These are phyloP conservation scores for Podospora anserina DNA, from an alignment of 495 filamentous ascomycete species.

Conservation along the genomic window DNA sequence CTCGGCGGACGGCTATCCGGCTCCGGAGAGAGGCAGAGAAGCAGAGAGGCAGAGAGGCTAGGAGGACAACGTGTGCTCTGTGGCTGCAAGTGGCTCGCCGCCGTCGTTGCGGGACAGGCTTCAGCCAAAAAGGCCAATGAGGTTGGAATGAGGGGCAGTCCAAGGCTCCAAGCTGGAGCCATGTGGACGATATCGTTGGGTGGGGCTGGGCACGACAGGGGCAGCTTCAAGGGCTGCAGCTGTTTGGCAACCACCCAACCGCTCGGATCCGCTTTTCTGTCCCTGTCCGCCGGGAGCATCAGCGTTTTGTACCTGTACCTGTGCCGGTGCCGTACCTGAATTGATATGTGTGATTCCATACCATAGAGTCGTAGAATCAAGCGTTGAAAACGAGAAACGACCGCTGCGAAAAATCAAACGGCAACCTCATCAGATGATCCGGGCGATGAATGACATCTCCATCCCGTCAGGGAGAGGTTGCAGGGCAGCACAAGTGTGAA, in stretches of 20 bases:
- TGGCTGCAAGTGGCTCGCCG: slow-evolving; percentile 7
- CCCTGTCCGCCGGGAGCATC: slow-evolving; percentile 9
- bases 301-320: slow-evolving; percentile 19
- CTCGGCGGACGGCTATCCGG: slow-evolving; percentile 5
- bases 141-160: not conserved
- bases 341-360: not conserved
- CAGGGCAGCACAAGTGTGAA: too few relatives aligned
- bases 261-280: slow-evolving; percentile 20
- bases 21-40: slow-evolving; percentile 3
- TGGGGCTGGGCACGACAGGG: slow-evolving; percentile 1
- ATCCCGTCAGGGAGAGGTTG: not conserved
- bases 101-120: not conserved
- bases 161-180: slow-evolving; percentile 9
- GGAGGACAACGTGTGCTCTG: not conserved
- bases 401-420: not conserved
- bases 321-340: not conserved
- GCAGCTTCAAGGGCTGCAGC: slow-evolving; percentile 1
- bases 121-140: slow-evolving; percentile 7
- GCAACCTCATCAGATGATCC: not conserved
- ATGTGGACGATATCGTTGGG: slow-evolving; percentile 13
- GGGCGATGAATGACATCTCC: not conserved
- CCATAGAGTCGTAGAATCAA: not conserved
- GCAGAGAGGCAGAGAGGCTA: not conserved
- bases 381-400: not conserved
- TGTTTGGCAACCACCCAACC: slow-evolving; percentile 14